Base-by-base conservation (phyloP, 257 asterid genomes). In the Ophiorrhiza pumila region DNA sequence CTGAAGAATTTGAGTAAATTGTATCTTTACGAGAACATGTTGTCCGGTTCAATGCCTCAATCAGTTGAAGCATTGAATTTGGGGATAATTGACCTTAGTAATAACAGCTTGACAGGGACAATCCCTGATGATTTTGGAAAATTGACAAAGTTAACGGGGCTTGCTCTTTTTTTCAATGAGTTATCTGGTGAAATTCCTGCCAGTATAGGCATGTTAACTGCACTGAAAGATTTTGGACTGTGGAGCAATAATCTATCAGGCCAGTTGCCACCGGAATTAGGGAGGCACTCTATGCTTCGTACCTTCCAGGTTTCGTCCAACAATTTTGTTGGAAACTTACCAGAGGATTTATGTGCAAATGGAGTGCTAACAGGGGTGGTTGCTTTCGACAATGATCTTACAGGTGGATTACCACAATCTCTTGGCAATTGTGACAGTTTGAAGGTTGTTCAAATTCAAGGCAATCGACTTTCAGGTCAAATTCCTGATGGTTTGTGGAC, bases 241-340 rank as follows among this genome's bases (percentile, higher is more conserved):
- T 90, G 32, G 61, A 77, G 45, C 67, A 94, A 94, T 57, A 80
- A 81, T 46, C 74, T 94, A 23, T 82, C 97, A 0, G 99, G 99
- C 10, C 86, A 76, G 77, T 56, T 94, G 76, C 97, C 99, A 0
- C 87, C 88, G 0, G 97, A 88, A 25, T 77, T 94, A n/a, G 99
- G 99, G 27, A 80, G 70, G 53, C 69, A 82, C 79, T 94, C 99
- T 2, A 77, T 3, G 73, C 87, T 94, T 34, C 1, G 17, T 46
- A 50, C 2, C 0, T 85, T 94, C 37, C 73, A 91, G 77, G 90
- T 94, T 47, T 69, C 87, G 0, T 7, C 75, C 8, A 94, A 91
- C 85, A 82, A 74, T 34, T 86, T 94, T 46, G 68, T 39, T 0
- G 99, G 99, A 1, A 70, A 56, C 10, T 37, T 94, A 25, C 97